Conservation (phyloP, 2,329 filamentous ascomycete species). For the Fusarium albidum region DNA sequence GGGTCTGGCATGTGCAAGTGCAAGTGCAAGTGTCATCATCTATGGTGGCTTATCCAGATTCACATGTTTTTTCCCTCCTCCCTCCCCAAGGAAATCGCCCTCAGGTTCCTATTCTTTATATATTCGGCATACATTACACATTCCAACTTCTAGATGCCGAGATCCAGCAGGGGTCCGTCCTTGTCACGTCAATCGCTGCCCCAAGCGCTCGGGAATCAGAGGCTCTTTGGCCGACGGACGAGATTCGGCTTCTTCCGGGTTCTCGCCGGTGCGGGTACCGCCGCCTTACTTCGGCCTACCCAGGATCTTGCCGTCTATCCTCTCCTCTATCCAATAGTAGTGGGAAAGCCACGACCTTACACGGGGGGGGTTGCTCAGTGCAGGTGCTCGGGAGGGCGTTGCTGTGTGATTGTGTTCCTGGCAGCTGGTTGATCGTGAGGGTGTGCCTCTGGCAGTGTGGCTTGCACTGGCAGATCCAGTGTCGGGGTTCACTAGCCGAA, state of each 20-base stretch:
- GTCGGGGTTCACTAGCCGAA: neutral
- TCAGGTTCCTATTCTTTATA: too few relatives aligned
- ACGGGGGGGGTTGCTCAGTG: neutral
- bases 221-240: constrained; percentile 30
- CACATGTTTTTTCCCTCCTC: neutral
- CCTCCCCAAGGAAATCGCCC: too few relatives aligned
- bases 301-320: constrained; percentile 1
- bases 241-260: constrained; percentile 32
- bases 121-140: too few relatives aligned
- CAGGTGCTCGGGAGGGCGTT: constrained; percentile 2
- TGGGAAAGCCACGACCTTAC: neutral
- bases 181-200: constrained; percentile 35
- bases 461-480: constrained; percentile 1
- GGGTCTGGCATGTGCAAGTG: constrained; percentile 32
- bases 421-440: constrained; percentile 2
- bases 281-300: constrained; percentile 39
- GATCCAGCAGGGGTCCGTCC: neutral
- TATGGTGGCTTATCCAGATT: constrained; percentile 1
- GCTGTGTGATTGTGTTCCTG: neutral
- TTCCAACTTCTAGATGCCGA: too few relatives aligned
- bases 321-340: neutral
- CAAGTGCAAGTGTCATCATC: constrained; percentile 31
- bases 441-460: constrained; percentile 5
- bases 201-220: constrained; percentile 32
- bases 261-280: constrained; percentile 31